A percentile compares a stretch with the other conserved stretches of the same genome.
phyloP scores from a whole-genome alignment of 139 green algal genomes.

The Picochlorum costavermella region DNA sequence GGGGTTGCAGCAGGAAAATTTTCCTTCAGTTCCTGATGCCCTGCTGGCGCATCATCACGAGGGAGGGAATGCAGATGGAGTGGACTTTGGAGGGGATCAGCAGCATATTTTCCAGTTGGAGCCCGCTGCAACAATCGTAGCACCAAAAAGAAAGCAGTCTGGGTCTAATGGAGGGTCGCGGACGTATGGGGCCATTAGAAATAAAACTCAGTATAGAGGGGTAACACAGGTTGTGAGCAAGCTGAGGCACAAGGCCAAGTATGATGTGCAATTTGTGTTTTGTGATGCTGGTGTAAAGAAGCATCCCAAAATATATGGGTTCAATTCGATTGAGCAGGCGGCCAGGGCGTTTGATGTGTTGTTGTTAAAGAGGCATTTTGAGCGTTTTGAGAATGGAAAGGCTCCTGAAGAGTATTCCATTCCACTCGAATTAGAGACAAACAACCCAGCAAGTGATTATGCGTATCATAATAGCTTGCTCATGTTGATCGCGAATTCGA shows the following conservation, averaged over 20 bases:
- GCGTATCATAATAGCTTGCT: constrained; percentile 9
- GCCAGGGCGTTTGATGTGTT: constrained; percentile 29
- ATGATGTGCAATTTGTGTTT: constrained; percentile 34
- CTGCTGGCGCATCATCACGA: too few relatives aligned
- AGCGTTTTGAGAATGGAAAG: neutral
- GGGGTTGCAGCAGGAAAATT: too few relatives aligned
- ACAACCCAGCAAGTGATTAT: constrained; percentile 12
- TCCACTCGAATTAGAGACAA: constrained; percentile 12
- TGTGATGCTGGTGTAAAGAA: constrained; percentile 28
- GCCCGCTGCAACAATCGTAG: neutral
- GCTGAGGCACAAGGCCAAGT: constrained; percentile 11
- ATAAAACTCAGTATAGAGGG: constrained; percentile 13
- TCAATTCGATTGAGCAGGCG: constrained; percentile 8
- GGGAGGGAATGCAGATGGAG: too few relatives aligned
- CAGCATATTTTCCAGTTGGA: too few relatives aligned
- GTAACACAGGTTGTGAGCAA: constrained; percentile 16
- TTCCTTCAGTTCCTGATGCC: too few relatives aligned
- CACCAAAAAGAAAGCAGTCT: neutral
- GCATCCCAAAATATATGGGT: constrained; percentile 36
- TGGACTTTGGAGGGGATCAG: too few relatives aligned
- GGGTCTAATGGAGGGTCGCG: neutral
- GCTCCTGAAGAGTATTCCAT: neutral
- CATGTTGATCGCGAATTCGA: neutral
- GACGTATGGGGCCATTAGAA: neutral
- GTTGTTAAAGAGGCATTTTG: constrained; percentile 16